Evolutionary conservation across 345 rosid species (phyloP).

Genomic region (Moricandia arvensis): DNA sequence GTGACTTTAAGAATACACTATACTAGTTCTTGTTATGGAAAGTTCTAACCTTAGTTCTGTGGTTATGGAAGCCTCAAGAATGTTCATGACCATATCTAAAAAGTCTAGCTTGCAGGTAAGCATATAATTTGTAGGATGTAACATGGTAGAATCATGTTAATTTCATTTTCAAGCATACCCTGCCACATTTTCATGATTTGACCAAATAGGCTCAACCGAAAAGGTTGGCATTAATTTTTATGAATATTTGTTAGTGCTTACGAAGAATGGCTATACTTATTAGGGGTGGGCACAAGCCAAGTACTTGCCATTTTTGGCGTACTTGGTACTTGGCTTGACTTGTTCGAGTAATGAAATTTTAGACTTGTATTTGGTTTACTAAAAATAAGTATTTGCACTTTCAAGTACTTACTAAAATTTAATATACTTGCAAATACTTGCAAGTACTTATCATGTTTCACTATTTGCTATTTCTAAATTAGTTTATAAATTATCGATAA

Average conservation of each 20-base stretch:
- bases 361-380: no score
- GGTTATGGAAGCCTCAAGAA: neutral
- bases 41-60: neutral
- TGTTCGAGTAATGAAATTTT: no score
- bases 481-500: no score
- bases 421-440: no score
- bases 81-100: neutral
- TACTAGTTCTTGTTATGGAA: neutral
- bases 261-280: no score
- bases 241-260: slow-evolving; percentile 13
- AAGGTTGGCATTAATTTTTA: neutral
- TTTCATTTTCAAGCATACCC: neutral
- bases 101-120: neutral
- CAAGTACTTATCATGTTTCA: no score
- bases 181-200: neutral
- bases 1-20: neutral
- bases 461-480: no score
- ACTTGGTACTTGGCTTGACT: no score
- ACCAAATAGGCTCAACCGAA: slow-evolving; percentile 1
- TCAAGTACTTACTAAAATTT: no score
- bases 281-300: no score
- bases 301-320: no score
- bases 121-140: neutral
- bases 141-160: neutral
- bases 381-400: no score